phyloP scores from a whole-genome alignment of 164 flowering plant genomes.

The Euptelea pleiosperma region DNA sequence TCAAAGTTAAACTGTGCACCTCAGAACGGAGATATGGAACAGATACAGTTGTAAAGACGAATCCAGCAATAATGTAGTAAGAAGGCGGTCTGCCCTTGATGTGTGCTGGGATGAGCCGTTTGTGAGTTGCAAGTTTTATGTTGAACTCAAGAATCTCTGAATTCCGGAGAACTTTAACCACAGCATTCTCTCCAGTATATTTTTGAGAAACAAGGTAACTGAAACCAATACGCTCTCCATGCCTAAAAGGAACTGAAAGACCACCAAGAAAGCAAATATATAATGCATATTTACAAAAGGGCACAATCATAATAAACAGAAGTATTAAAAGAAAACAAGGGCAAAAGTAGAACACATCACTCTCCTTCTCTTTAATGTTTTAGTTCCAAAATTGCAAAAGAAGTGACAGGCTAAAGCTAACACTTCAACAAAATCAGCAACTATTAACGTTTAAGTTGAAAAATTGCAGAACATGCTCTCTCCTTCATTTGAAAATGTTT shows the following conservation, averaged over 20 bases:
- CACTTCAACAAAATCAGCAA: no score
- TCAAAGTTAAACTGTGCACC: conserved; percentile 37
- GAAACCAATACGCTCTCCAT: conserved; percentile 96
- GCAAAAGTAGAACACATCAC: conserved; percentile 4
- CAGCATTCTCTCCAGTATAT: conserved; percentile 78
- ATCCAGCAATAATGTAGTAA: conserved; percentile 84
- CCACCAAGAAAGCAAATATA: conserved; percentile 11
- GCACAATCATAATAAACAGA: not conserved
- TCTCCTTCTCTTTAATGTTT: no score
- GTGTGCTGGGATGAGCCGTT: conserved; percentile 72
- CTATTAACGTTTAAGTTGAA: no score
- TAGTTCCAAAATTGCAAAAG: no score
- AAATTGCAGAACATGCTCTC: no score
- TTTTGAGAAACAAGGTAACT: conserved; percentile 95
- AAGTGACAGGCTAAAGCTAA: no score
- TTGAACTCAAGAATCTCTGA: conserved; percentile 48
- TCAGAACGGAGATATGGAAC: conserved; percentile 91
- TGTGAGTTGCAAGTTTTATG: conserved; percentile 56
- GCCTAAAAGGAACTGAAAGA: conserved; percentile 85
- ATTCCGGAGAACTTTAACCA: conserved; percentile 67
- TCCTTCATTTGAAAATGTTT: not conserved
- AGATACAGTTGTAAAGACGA: conserved; percentile 74
- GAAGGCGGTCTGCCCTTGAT: conserved; percentile 81
- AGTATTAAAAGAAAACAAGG: not conserved
- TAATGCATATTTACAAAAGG: not conserved